Base-by-base conservation (phyloP, 805 yeast genomes). In the Teunomyces lycoperdinae region DNA sequence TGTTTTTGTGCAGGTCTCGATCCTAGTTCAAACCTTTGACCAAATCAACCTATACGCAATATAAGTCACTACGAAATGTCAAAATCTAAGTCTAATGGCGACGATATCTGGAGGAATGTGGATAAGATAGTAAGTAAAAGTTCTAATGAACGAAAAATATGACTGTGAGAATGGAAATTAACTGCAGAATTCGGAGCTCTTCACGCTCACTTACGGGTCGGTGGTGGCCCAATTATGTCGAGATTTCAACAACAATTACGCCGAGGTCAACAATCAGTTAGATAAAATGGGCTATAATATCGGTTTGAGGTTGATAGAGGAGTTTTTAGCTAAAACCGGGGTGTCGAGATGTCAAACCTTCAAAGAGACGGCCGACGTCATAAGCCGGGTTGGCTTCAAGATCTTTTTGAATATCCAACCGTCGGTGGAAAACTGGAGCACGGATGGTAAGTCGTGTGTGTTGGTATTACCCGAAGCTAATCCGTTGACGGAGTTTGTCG, bases 221-320 rank as follows among this genome's bases (percentile, higher is more conserved):
- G 81, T 94, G 42, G 98, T 94, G 42, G 81, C 96, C 10, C 97
- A 92, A 60, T 71, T 94, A 45, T 90, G 96, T 62, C 81, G 84
- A 49, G 98, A 94, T 61, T 84, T 79, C 65, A 78, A 84, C 46
- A 77, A 81, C 53, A 87, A 91, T 64, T 91, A 89, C 64, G 63
- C 61, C 5, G 84, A 84, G 58, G 96, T 94, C 49, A 94, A 94
- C 62, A 72, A 74, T 44, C 96, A 92, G 61, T 74, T 94, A 43
- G 96, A 85, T 58, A 80, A 81, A 53, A 92, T 94, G 98, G 99
- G 99, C 0, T 89, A 91, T 66, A 90, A 88, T 63, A 94, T 94
- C 35, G 99, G 99, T 1, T 71, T 90, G 42, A 73, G 99, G 53
- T 66, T 94, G 49, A 88, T 94, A 43, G 99, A 94, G 61, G 99